Evolutionary conservation across 176 grass and related monocot species (phyloP).

Genomic region (bread wheat (Triticum aestivum)): IWGSC_CS_RefSeq_v2.1 NC_057800.1:102684217-102684716

Average conservation of each 20-base stretch:
- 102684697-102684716: too few species aligned
- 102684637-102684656: too few species aligned
- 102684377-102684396: background rate
- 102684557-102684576: slow-evolving; percentile 1
- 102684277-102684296: slow-evolving; percentile 22
- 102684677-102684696: too few species aligned
- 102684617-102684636: background rate
- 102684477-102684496: background rate
- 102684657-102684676: too few species aligned
- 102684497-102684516: background rate
- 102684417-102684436: background rate
- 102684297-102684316: background rate
- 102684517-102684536: background rate
- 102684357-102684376: background rate
- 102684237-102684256: background rate
- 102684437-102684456: background rate
- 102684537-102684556: background rate
- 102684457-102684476: background rate
- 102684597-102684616: too few species aligned
- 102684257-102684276: background rate
- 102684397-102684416: background rate
- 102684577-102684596: background rate
- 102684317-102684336: slow-evolving; percentile 29
- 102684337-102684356: background rate
- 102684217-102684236: background rate